phyloP scores from a whole-genome alignment of 2,329 filamentous ascomycete species.

The Plenodomus tracheiphilus region DNA sequence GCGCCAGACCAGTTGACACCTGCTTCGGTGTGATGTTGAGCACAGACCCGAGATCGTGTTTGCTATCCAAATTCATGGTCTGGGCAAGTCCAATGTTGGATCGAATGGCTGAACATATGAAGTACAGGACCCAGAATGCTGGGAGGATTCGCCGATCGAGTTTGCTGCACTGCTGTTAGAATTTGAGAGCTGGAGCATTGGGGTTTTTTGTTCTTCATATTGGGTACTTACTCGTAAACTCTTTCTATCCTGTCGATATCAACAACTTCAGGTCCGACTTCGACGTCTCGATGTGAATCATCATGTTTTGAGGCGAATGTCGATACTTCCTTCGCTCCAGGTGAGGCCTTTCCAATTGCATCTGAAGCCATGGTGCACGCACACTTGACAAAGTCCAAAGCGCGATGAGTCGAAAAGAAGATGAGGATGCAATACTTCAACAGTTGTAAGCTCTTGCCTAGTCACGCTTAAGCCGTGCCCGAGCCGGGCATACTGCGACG shows the following conservation, averaged over 20 bases:
- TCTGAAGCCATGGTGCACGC: slow-evolving; percentile 26
- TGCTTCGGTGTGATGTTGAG: slow-evolving; percentile 73
- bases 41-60: slow-evolving; percentile 74
- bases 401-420: slow-evolving; percentile 8
- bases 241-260: slow-evolving; percentile 43
- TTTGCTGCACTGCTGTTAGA: slow-evolving; percentile 48
- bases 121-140: slow-evolving; percentile 90
- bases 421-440: not conserved
- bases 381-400: slow-evolving; percentile 3
- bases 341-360: slow-evolving; percentile 11
- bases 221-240: slow-evolving; percentile 46
- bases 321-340: slow-evolving; percentile 24
- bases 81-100: slow-evolving; percentile 93
- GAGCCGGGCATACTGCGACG: not conserved
- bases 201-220: not conserved
- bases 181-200: not conserved
- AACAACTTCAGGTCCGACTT: slow-evolving; percentile 33
- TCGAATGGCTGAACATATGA: slow-evolving; percentile 87
- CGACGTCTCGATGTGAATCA: slow-evolving; percentile 37
- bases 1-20: slow-evolving; percentile 78
- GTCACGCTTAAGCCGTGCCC: not conserved
- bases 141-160: slow-evolving; percentile 62
- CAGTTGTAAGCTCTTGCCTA: not conserved
- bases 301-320: slow-evolving; percentile 22
- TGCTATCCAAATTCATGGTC: slow-evolving; percentile 77